Evolutionary conservation across 345 rosid genomes (phyloP).

Genomic region (Laguncularia racemosa): DNA sequence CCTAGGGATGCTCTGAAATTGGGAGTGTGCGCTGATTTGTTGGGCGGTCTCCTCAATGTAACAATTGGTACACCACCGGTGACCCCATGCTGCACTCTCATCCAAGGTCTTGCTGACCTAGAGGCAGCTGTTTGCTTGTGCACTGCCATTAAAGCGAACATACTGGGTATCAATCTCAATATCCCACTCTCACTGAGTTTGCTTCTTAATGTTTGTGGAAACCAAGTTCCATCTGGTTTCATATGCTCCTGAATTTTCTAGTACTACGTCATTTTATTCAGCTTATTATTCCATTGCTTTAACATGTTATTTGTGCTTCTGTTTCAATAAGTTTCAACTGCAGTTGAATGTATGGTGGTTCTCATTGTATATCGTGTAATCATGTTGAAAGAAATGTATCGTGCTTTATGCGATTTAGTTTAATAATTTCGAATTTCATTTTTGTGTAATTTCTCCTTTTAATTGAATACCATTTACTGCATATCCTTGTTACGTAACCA

Average conservation of each 20-base stretch:
- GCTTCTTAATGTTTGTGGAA: constrained; percentile 52
- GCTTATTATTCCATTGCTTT: too few relatives aligned
- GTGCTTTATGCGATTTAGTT: too few relatives aligned
- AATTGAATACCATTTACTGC: too few relatives aligned
- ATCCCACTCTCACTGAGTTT: constrained; percentile 42
- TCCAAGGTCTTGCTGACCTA: constrained; percentile 38
- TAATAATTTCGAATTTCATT: too few relatives aligned
- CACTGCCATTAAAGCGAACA: constrained; percentile 54
- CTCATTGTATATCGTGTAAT: too few relatives aligned
- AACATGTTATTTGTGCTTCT: too few relatives aligned
- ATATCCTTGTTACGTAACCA: too few relatives aligned
- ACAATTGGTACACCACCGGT: constrained; percentile 39
- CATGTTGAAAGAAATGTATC: too few relatives aligned
- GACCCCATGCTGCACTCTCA: constrained; percentile 44
- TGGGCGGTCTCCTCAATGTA: constrained; percentile 23
- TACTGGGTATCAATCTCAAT: constrained; percentile 44
- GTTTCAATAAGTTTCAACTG: too few relatives aligned
- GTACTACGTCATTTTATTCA: too few relatives aligned
- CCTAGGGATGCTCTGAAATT: constrained; percentile 58
- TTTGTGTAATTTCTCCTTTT: too few relatives aligned
- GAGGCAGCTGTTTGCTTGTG: constrained; percentile 76
- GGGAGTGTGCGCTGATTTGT: constrained; percentile 41
- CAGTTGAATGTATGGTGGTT: too few relatives aligned
- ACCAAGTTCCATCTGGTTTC: constrained; percentile 28
- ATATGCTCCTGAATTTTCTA: constrained; percentile 14